Evolutionary conservation across 75 land plant genomes (phyloP).

Genomic region (Cunninghamia lanceolata): DNA sequence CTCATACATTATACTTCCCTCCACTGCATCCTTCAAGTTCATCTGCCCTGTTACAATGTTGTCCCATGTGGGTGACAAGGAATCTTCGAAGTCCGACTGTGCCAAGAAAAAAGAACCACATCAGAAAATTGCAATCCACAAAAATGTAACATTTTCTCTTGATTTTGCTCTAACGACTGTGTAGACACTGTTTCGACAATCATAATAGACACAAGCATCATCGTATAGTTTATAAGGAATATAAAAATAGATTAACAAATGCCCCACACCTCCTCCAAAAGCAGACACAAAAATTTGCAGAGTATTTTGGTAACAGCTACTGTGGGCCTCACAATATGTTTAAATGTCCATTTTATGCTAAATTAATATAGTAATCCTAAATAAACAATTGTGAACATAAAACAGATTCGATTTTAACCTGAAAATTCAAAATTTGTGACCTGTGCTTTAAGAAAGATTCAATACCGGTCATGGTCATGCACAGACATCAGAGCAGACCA

Average conservation of each 20-base stretch:
- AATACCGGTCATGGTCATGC: too few species aligned
- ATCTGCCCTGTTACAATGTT: slow-evolving; percentile 83
- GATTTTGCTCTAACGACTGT: background rate
- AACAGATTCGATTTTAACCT: too few species aligned
- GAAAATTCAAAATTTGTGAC: too few species aligned
- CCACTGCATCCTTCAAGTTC: slow-evolving; percentile 81
- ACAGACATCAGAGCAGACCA: too few species aligned
- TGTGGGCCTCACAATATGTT: too few species aligned
- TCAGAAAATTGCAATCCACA: background rate
- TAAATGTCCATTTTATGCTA: too few species aligned
- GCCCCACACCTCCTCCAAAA: background rate
- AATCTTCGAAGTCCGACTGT: slow-evolving; percentile 96
- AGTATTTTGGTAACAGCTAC: too few species aligned
- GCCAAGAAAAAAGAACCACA: background rate
- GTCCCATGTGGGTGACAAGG: slow-evolving; percentile 90
- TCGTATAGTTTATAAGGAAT: background rate
- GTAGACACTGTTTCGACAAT: background rate
- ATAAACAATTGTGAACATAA: too few species aligned
- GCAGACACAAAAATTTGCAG: too few species aligned
- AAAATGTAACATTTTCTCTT: background rate
- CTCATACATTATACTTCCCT: slow-evolving; percentile 65
- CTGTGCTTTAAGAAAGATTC: too few species aligned
- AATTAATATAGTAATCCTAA: too few species aligned
- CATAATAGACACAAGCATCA: background rate
- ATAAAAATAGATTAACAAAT: background rate